Evolutionary conservation across 306 rosid species (phyloP), one percentile per base, ranked within the genome.

Genomic region (Vigna angularis): DNA sequence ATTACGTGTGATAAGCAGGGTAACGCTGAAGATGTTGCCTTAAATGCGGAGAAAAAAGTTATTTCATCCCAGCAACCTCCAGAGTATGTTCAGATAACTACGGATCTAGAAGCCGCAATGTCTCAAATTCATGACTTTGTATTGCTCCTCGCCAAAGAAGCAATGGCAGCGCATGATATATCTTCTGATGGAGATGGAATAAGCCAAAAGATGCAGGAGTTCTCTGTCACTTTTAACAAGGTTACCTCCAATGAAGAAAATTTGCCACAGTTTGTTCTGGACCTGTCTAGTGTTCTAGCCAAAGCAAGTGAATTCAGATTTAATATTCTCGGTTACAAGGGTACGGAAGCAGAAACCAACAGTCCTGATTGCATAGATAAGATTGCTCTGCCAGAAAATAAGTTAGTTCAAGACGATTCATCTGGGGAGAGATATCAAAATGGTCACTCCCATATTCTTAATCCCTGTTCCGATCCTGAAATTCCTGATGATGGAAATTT

Each of bases 311-410:
- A 87, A n/a, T 94, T 96, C 80, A 91, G 92, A 82, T 87, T 90
- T 78, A 91, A 85, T 76, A 87, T 90, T 82, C 86, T 90, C 70
- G 97, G 97, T 32, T 93, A 88, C 82, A 90, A 84, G 85, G 90
- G 90, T 81, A 68, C 76, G 28, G 96, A 85, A 84, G 81, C 87
- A 9, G 99, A 91, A 86, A 72, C 88, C 32, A 91, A 38, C 74
- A 93, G 98, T 85, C 97, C 99, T 45, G 97, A 96, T 86, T 96
- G 99, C 80, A 96, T 96, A 62, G 99, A 96, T 83, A 96, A 96
- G 88, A 89, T 96, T 71, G 99, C 92, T 63, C 81, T 96, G 83
- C 98, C 97, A 1, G 97, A 96, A 85, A 90, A 93, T 75, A 96
- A 85, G 88, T 83, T 83, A 57, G 83, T 83, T 74, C 91, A 84